A percentile compares a stretch with the other conserved stretches of the same genome.
phyloP scores from a whole-genome alignment of 768 basidiomycete genomes.

The Cubamyces sp. region DNA sequence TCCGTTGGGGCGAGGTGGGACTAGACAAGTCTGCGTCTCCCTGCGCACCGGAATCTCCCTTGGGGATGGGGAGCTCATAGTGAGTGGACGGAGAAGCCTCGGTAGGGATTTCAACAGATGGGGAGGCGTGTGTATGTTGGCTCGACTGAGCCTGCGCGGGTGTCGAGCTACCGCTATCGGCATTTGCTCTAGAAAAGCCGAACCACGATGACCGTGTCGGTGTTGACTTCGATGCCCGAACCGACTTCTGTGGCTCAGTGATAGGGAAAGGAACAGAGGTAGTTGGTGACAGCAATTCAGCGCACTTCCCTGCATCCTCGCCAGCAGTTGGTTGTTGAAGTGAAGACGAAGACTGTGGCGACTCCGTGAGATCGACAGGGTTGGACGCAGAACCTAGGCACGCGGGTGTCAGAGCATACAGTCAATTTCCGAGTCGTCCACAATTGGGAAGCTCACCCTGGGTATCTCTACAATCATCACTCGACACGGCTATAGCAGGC shows the following conservation, averaged over 20 bases:
- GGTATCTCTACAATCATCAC: too few relatives aligned
- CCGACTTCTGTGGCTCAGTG: conserved; percentile 12
- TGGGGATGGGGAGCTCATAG: neutral
- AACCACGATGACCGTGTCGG: conserved; percentile 27
- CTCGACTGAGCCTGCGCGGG: neutral
- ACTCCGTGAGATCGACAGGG: conserved; percentile 13
- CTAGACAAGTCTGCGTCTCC: neutral
- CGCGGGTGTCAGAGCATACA: too few relatives aligned
- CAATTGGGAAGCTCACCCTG: too few relatives aligned
- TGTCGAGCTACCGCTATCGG: neutral
- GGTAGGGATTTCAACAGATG: neutral
- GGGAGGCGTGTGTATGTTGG: neutral
- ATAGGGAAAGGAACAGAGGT: conserved; percentile 10
- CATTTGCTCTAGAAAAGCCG: conserved; percentile 18
- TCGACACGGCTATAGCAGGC: neutral
- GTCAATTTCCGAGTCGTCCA: too few relatives aligned
- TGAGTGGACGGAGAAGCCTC: neutral
- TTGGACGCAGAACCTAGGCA: conserved; percentile 9
- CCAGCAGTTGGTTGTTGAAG: neutral
- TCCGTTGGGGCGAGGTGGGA: neutral
- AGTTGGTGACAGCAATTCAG: neutral
- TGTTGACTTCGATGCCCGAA: conserved; percentile 13
- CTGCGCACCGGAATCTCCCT: neutral
- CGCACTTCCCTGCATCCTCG: neutral
- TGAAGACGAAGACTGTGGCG: neutral